Evolutionary conservation across 495 filamentous ascomycete genomes (phyloP).

Genomic region (Trichoderma orchidacearum): DNA sequence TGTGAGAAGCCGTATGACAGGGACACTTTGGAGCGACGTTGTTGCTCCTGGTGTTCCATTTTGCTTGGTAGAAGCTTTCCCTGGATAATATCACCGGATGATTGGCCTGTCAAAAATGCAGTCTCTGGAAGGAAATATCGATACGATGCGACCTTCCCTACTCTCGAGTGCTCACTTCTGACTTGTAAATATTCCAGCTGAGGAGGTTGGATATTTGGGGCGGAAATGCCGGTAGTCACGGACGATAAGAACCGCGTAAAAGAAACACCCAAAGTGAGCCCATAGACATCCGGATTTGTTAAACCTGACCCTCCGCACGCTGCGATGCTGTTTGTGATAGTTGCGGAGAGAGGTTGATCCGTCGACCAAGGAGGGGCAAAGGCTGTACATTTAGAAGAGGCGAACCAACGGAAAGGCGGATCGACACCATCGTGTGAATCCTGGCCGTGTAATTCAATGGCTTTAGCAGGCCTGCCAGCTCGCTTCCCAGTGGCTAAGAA

Average conservation of each 20-base stretch:
- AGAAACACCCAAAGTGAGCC: constrained; percentile 23
- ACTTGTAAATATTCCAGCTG: constrained; percentile 29
- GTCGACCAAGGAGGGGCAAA: constrained; percentile 20
- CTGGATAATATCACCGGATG: no score
- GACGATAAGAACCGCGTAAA: constrained; percentile 31
- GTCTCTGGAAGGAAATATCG: not conserved
- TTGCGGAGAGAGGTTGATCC: constrained; percentile 28
- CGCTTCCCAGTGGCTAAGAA: constrained; percentile 30
- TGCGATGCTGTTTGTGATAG: constrained; percentile 27
- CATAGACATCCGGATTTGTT: constrained; percentile 27
- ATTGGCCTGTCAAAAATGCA: no score
- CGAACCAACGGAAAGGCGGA: not conserved
- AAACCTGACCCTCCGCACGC: constrained; percentile 24
- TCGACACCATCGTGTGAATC: not conserved
- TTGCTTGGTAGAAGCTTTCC: no score
- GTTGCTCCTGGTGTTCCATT: not conserved
- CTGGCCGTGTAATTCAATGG: not conserved
- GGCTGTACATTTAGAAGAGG: not conserved
- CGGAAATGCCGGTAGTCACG: constrained; percentile 22
- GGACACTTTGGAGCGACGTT: not conserved
- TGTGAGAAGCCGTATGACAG: not conserved
- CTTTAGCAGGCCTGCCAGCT: constrained; percentile 2
- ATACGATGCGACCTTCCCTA: not conserved
- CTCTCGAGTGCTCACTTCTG: not conserved
- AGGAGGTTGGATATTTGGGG: constrained; percentile 24